Evolutionary conservation across 257 asterid species (phyloP).

Genomic region (Solanum appendiculatum): DNA sequence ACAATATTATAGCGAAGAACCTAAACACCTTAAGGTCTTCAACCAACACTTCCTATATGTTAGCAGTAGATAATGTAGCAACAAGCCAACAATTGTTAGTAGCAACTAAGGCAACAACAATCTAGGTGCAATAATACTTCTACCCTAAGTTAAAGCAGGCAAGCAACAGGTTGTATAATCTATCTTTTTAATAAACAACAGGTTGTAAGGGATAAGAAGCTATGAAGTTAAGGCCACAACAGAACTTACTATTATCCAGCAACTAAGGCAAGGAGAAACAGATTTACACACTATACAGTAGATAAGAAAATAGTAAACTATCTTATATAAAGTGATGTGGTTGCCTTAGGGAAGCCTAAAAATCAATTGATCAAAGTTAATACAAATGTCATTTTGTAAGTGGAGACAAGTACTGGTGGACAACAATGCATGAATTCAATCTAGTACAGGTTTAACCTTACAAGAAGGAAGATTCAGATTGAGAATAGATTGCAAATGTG

Average conservation of each 20-base stretch:
- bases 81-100: neutral
- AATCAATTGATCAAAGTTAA: no score
- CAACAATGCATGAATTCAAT: no score
- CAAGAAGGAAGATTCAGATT: no score
- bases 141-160: neutral
- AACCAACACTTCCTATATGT: neutral
- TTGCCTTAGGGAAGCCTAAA: neutral
- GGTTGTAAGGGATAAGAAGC: neutral
- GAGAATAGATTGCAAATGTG: neutral
- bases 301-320: neutral
- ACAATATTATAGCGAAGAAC: neutral
- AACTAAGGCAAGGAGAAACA: neutral
- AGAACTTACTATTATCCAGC: neutral
- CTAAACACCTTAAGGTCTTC: neutral
- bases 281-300: no score
- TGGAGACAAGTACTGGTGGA: neutral
- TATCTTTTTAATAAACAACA: no score
- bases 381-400: no score
- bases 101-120: neutral
- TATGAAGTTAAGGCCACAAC: neutral
- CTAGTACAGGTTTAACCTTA: neutral
- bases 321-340: neutral
- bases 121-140: neutral
- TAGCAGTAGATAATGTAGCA: neutral
- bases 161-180: neutral